phyloP scores from a whole-genome alignment of 805 yeast species.

The Priceomyces melissophilus region DNA sequence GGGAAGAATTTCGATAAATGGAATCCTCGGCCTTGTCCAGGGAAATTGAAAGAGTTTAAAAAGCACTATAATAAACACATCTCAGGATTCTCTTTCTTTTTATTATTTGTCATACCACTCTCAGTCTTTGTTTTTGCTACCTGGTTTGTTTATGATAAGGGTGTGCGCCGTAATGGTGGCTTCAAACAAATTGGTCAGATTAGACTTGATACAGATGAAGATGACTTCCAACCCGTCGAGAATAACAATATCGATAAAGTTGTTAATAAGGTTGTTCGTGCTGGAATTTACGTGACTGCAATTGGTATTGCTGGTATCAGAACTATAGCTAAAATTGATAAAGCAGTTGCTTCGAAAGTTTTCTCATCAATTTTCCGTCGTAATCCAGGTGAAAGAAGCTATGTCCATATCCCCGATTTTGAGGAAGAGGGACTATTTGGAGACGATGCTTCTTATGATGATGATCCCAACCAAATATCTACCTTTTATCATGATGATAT shows the following conservation, averaged over 20 bases:
- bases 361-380: constrained; percentile 30
- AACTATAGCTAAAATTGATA: constrained; percentile 32
- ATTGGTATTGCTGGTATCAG: constrained; percentile 33
- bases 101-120: constrained; percentile 58
- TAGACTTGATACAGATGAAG: constrained; percentile 70
- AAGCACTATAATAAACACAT: constrained; percentile 52
- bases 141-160: constrained; percentile 76
- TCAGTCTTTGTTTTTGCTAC: constrained; percentile 49
- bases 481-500: constrained; percentile 30
- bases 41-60: constrained; percentile 64
- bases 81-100: constrained; percentile 49
- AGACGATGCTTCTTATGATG: constrained; percentile 6
- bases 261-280: constrained; percentile 55
- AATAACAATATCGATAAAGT: constrained; percentile 57
- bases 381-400: constrained; percentile 36
- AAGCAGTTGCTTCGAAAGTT: constrained; percentile 28
- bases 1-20: constrained; percentile 71
- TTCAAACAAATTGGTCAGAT: constrained; percentile 80
- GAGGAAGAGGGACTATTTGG: constrained; percentile 42
- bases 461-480: too few species aligned
- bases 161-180: constrained; percentile 76
- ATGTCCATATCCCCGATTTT: constrained; percentile 39
- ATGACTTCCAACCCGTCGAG: constrained; percentile 55
- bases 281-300: constrained; percentile 51
- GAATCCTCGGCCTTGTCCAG: constrained; percentile 79